phyloP scores from a whole-genome alignment of 192 early-diverging fungal species.

The Dissophora globulifera region DNA sequence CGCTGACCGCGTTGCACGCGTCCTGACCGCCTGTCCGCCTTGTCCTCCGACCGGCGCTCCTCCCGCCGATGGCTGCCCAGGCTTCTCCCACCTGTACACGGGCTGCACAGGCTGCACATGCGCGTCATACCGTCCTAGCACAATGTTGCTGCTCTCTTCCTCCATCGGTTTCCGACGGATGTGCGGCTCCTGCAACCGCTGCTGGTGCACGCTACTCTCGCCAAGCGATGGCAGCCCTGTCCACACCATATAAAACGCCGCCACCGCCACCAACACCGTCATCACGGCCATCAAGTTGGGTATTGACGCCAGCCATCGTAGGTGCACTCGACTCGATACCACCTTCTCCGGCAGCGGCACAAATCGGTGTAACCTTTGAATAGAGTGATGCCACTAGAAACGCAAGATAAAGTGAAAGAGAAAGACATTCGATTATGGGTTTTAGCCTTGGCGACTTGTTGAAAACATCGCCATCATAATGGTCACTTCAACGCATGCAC shows the following conservation, averaged over 20 bases:
- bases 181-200: not conserved
- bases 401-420: not conserved
- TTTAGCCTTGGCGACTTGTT: too few relatives aligned
- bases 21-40: not conserved
- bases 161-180: not conserved
- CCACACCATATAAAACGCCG: not conserved
- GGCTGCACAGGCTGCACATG: constrained; percentile 38
- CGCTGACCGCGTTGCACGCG: constrained; percentile 5
- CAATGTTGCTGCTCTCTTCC: not conserved
- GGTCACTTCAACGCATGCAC: not conserved
- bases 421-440: not conserved
- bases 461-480: not conserved
- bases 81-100: constrained; percentile 31
- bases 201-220: not conserved
- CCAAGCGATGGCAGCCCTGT: not conserved
- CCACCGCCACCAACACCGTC: constrained; percentile 18
- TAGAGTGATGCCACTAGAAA: constrained; percentile 14
- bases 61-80: constrained; percentile 6
- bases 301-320: constrained; percentile 37
- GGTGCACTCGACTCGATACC: constrained; percentile 15
- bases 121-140: constrained; percentile 22
- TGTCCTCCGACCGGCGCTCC: too few relatives aligned
- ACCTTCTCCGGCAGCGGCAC: constrained; percentile 20
- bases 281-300: constrained; percentile 28
- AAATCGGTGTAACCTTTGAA: not conserved